Conservation (phyloP, 208 protist species). For the Entamoeba invadens region DNA sequence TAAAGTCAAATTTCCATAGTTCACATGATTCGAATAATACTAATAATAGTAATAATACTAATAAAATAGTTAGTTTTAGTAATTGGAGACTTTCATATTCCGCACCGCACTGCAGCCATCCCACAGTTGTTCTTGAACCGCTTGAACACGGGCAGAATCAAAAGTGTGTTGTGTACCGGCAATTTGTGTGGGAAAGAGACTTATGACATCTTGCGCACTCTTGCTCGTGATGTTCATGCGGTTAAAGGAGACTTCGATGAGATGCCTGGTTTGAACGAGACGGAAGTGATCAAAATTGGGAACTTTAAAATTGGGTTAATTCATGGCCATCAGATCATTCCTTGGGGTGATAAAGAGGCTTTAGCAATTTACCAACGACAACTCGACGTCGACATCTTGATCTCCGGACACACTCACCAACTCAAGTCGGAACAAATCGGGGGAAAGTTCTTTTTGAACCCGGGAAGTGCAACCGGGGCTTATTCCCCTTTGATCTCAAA, state of each 20-base stretch:
- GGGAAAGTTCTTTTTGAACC: slow-evolving; percentile 87
- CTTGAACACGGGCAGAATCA: slow-evolving; percentile 77
- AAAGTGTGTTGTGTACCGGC: slow-evolving; percentile 87
- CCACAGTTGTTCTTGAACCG: slow-evolving; percentile 77
- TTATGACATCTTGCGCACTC: slow-evolving; percentile 75
- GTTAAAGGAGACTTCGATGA: slow-evolving; percentile 87
- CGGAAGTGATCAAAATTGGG: slow-evolving; percentile 71
- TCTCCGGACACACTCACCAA: slow-evolving; percentile 76
- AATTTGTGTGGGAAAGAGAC: slow-evolving; percentile 77
- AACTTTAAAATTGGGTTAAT: slow-evolving; percentile 81
- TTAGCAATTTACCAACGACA: slow-evolving; percentile 74
- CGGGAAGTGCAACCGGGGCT: slow-evolving; percentile 89
- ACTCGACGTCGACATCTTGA: slow-evolving; percentile 86
- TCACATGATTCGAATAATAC: too few species aligned
- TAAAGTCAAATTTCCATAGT: too few species aligned
- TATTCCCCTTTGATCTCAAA: slow-evolving; percentile 33
- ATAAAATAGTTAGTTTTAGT: slow-evolving; percentile 73
- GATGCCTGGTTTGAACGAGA: slow-evolving; percentile 51
- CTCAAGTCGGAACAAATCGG: slow-evolving; percentile 68
- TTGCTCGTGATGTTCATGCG: slow-evolving; percentile 77
- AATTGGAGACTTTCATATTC: slow-evolving; percentile 93
- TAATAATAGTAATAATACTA: too few species aligned
- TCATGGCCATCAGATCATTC: slow-evolving; percentile 80
- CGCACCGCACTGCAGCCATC: slow-evolving; percentile 68
- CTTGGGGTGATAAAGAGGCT: slow-evolving; percentile 64